Conservation (phyloP, 345 rosid genomes). For the Iberis pinnata region DNA sequence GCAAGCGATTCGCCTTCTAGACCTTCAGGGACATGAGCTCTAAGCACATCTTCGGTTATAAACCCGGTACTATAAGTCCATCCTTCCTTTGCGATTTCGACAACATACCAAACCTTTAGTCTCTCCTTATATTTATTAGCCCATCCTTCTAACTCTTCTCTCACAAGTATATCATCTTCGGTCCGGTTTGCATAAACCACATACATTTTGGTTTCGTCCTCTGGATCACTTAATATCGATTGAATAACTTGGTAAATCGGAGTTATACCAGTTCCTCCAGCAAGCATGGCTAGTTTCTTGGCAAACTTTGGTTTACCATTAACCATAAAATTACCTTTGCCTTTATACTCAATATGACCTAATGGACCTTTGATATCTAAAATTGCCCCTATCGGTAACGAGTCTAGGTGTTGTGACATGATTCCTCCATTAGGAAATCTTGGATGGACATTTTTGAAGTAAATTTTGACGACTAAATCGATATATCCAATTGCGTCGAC, state of each 20-base stretch:
- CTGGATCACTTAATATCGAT: constrained; percentile 61
- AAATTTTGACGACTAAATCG: constrained; percentile 75
- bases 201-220: constrained; percentile 65
- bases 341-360: constrained; percentile 73
- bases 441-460: constrained; percentile 62
- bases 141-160: constrained; percentile 77
- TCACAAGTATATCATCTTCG: constrained; percentile 66
- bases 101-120: constrained; percentile 89
- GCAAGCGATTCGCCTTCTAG: constrained; percentile 48
- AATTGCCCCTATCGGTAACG: constrained; percentile 45
- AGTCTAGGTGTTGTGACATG: constrained; percentile 75
- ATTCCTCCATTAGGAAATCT: constrained; percentile 77
- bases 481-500: constrained; percentile 69
- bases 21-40: constrained; percentile 64
- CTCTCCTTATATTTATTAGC: constrained; percentile 38
- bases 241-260: constrained; percentile 82
- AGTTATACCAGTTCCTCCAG: constrained; percentile 90
- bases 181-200: constrained; percentile 79
- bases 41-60: constrained; percentile 51
- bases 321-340: constrained; percentile 56
- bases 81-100: constrained; percentile 46
- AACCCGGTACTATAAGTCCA: constrained; percentile 72
- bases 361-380: constrained; percentile 79
- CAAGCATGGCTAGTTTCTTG: constrained; percentile 69
- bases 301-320: constrained; percentile 65